A percentile compares a stretch with the other conserved stretches of the same genome.
Evolutionary conservation across 2,329 filamentous ascomycete species (phyloP).

Genomic region (Truncatella angustata): DNA sequence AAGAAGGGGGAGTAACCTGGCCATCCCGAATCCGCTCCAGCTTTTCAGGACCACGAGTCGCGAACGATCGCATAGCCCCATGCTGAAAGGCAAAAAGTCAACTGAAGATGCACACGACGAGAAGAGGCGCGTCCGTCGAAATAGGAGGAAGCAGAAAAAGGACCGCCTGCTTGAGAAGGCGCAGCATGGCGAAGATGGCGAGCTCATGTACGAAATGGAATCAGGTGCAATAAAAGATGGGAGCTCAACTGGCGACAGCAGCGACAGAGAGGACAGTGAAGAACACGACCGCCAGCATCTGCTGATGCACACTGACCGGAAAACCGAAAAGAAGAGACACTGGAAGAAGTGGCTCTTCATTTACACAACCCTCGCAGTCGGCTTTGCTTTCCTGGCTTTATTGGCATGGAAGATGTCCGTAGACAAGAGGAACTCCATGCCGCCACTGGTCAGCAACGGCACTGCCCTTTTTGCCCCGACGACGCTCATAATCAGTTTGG

Average conservation of each 20-base stretch:
- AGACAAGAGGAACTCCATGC: slow-evolving; percentile 34
- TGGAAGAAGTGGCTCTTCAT: slow-evolving; percentile 56
- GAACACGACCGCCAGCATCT: slow-evolving; percentile 55
- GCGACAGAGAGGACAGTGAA: slow-evolving; percentile 59
- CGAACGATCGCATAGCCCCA: slow-evolving; percentile 19
- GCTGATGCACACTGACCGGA: slow-evolving; percentile 44
- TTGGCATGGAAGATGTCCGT: slow-evolving; percentile 59
- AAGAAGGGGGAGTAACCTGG: slow-evolving; percentile 48
- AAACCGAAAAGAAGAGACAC: slow-evolving; percentile 46
- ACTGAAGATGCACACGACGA: slow-evolving; percentile 48
- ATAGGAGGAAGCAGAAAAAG: slow-evolving; percentile 52
- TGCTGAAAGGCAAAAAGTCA: slow-evolving; percentile 36
- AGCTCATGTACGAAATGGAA: slow-evolving; percentile 76
- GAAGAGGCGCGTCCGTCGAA: slow-evolving; percentile 48
- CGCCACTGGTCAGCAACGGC: slow-evolving; percentile 66
- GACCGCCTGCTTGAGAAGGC: slow-evolving; percentile 52
- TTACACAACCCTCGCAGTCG: slow-evolving; percentile 48
- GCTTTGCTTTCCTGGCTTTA: slow-evolving; percentile 55
- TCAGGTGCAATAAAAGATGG: slow-evolving; percentile 70
- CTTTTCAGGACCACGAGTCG: slow-evolving; percentile 39
- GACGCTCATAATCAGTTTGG: slow-evolving; percentile 88
- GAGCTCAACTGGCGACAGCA: slow-evolving; percentile 61
- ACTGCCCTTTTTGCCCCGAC: slow-evolving; percentile 87
- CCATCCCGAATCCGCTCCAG: slow-evolving; percentile 46
- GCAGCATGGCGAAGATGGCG: slow-evolving; percentile 65